Conservation (phyloP, 306 rosid genomes). For the Phaseolus lunatus region DNA sequence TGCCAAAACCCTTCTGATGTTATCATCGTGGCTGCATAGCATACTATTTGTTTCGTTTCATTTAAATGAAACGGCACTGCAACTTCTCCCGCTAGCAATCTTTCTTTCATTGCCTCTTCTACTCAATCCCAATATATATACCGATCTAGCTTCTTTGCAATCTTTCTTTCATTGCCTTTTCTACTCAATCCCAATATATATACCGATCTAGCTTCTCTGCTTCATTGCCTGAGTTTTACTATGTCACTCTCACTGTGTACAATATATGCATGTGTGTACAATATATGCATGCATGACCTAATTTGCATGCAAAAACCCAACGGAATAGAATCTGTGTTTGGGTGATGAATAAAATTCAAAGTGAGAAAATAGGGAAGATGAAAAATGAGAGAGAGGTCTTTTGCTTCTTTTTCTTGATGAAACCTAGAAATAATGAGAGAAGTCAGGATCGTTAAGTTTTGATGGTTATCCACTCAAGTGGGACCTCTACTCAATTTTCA, state of each 20-base stretch:
- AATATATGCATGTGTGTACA: background rate
- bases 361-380: constrained; percentile 13
- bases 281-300: background rate
- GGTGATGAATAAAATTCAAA: constrained; percentile 22
- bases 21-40: constrained; percentile 79
- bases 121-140: constrained; percentile 1
- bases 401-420: background rate
- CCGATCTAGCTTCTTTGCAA: background rate
- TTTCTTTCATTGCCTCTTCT: background rate
- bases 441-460: constrained; percentile 40
- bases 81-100: background rate
- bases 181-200: background rate
- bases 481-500: constrained; percentile 36
- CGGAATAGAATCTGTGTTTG: background rate
- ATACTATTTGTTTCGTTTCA: constrained; percentile 50
- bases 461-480: constrained; percentile 49
- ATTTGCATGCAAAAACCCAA: constrained; percentile 23
- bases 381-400: constrained; percentile 7
- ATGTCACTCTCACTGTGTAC: background rate
- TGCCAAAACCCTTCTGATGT: constrained; percentile 83
- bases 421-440: constrained; percentile 25
- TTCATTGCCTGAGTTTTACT: background rate
- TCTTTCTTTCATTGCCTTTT: background rate
- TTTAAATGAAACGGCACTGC: background rate
- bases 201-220: constrained; percentile 1